Evolutionary conservation across 129 eudicot species (phyloP), one percentile per base, ranked within the genome.

Genomic region (Gnaphalium uliginosum): DNA sequence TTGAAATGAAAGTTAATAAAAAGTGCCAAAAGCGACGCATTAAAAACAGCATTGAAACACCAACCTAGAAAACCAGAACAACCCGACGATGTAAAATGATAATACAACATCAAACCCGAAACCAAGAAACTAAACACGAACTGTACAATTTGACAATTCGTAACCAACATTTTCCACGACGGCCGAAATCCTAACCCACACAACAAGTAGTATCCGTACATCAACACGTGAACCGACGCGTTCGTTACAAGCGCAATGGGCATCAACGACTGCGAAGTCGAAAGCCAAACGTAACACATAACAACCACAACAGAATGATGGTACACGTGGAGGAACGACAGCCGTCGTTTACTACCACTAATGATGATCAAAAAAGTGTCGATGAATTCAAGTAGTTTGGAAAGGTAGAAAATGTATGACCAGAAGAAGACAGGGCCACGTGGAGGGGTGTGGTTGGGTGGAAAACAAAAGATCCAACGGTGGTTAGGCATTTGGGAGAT

Each of bases 251-350:
- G 92, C 76, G 98, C 98, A 73, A 94, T 86, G 5, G 97, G 96
- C 4, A 94, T 41, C 77, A 94, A 74, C 9, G 93, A 85, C 83
- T 94, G 98, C 7, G 90, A 62, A 23, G 86, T 79, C 0, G 88
- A 72, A 0, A 94, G 86, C 98, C 98, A 90, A 1, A 90, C 19
- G 23, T 89, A 90, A 68, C 97, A 90, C 97, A 94, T 89, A 5
- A 89, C 82, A 50, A 90, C 86, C 19, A 94, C 98, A 17, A 86
- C 87, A 1, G 93, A 79, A 78, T 94, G 98, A 61, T 94, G 98
- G 89, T 94, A 94, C 56, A 94, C 97, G 84, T 94, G 98, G 85
- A 94, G 90, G 86, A 94, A 90, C 10, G 97, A 83, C 15, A 94
- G 84, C 76, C 97, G 83, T 57, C 96, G 84, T 14, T 73, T 65